These are phyloP conservation scores for Serendipita indica DNA, from an alignment of 768 basidiomycete species.

Conservation along the genomic window DNA sequence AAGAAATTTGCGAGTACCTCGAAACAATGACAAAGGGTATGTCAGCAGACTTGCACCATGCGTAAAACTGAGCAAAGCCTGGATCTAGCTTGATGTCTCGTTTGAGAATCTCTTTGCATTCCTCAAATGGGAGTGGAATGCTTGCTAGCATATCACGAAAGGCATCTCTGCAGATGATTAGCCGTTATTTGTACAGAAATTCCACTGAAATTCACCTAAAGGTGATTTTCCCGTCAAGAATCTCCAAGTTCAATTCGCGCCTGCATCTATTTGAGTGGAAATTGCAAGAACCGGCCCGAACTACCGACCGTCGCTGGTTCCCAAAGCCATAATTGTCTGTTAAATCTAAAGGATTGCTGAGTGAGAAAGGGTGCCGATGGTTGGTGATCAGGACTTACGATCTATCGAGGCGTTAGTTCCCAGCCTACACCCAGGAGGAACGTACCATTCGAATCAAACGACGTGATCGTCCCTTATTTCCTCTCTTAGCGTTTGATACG, in stretches of 20 bases:
- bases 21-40: slow-evolving; percentile 91
- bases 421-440: slow-evolving; percentile 8
- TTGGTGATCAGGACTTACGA: background rate
- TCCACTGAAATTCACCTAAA: slow-evolving; percentile 39
- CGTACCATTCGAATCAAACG: slow-evolving; percentile 64
- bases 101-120: slow-evolving; percentile 62
- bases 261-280: slow-evolving; percentile 14
- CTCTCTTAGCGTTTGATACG: background rate
- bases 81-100: slow-evolving; percentile 79
- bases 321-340: slow-evolving; percentile 89
- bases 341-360: slow-evolving; percentile 37
- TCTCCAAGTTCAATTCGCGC: slow-evolving; percentile 55
- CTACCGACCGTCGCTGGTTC: slow-evolving; percentile 38
- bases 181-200: background rate
- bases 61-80: slow-evolving; percentile 79
- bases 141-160: slow-evolving; percentile 80
- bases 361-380: background rate
- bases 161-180: slow-evolving; percentile 43
- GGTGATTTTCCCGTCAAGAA: slow-evolving; percentile 47
- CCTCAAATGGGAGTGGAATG: slow-evolving; percentile 63
- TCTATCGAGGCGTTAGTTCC: background rate
- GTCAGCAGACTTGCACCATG: slow-evolving; percentile 63
- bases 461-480: slow-evolving; percentile 58
- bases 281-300: background rate
- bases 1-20: slow-evolving; percentile 32